Base-by-base conservation (phyloP, 805 yeast species). In the Cyberlindnera saturnus region DNA sequence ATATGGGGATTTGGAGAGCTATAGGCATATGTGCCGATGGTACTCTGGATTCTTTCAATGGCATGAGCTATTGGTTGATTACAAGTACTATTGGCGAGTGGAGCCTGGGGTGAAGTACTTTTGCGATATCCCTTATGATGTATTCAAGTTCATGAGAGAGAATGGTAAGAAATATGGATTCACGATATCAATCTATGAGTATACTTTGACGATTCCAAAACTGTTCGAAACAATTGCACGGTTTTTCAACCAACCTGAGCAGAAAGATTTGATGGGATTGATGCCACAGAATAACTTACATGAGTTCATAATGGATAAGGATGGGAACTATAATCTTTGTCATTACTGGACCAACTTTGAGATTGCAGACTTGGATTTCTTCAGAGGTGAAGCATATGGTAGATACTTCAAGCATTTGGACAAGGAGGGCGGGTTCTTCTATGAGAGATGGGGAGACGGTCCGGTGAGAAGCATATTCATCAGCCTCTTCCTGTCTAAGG, bases 261-360 rank as follows among this genome's bases (percentile, higher is more conserved):
- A 46, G 13, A 15, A 31, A 10, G 49, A 52, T 18, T 31, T 50
- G 3, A 32, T 42, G 13, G 29, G 26, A 11, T n/a, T 32, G 31
- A 30, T 86, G 26, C 80, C 81, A 13, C 8, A 73, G 42, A 70
- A 86, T 66, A 85, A 81, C 60, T 67, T 85, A 48, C 62, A 82
- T 66, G 76, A 76, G 34, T 88, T 85, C 70, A 67, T 88, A 30
- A 75, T 86, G 26, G 76, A 79, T 50, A 82, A 82, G 60, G 63
- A 65, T 34, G 85, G 89, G 46, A 73, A 76, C 46, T 88, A 86
- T 65, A 88, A 88, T 60, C 73, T 82, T 46, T 88, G 96, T 61
- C 96, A 88, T 64, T 88, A 85, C 74, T 88, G 96, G 96, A 81
- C 91, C 38, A 85, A 85, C 67, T 88, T 88, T 60, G 96, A 88